Conservation (phyloP, 2,329 filamentous ascomycete species). For the Biscogniauxia mediterranea region DNA sequence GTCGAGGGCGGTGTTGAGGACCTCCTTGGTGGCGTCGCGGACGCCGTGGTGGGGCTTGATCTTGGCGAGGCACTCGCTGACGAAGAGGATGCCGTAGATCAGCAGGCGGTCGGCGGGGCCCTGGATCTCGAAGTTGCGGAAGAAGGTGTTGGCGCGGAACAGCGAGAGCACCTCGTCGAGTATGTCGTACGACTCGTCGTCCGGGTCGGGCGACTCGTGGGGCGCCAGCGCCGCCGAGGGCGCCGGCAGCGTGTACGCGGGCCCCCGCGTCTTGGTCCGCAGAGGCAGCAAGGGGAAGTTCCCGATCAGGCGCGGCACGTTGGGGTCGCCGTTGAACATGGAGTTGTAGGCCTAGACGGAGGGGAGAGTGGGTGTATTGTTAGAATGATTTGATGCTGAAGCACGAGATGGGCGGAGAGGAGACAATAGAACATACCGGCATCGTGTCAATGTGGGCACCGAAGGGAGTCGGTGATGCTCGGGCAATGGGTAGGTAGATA, state of each 20-base stretch:
- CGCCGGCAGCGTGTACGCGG: conserved; percentile 77
- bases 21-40: conserved; percentile 65
- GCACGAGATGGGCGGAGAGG: background rate
- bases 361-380: conserved; percentile 9
- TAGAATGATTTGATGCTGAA: background rate
- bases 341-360: conserved; percentile 84
- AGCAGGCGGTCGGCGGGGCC: conserved; percentile 90
- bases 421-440: conserved; percentile 41
- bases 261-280: conserved; percentile 92
- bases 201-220: conserved; percentile 69
- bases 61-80: conserved; percentile 86
- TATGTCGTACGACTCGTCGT: conserved; percentile 92
- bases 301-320: conserved; percentile 60
- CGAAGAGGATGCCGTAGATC: conserved; percentile 94
- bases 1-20: conserved; percentile 88
- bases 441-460: conserved; percentile 39
- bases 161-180: conserved; percentile 89
- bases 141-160: conserved; percentile 98
- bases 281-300: conserved; percentile 95
- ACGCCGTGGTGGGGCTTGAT: conserved; percentile 72
- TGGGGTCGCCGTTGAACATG: conserved; percentile 86
- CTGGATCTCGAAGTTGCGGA: conserved; percentile 99
- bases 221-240: conserved; percentile 57
- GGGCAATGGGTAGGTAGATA: conserved; percentile 13
- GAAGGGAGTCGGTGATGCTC: conserved; percentile 22